phyloP scores from a whole-genome alignment of 805 yeast species.

The Candida methanosorbosa region DNA sequence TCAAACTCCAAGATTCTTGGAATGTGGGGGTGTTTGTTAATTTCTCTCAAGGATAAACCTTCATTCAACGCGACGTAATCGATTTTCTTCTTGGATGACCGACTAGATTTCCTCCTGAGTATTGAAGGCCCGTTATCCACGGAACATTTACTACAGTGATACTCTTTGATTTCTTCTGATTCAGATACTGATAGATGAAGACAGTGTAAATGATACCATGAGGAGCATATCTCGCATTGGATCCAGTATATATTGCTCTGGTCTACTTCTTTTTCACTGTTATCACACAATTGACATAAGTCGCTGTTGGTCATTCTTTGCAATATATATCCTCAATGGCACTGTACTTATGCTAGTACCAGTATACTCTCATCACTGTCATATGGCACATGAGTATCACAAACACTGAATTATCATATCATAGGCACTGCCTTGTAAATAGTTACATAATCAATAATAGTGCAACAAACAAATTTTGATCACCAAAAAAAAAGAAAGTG shows the following conservation, averaged over 20 bases:
- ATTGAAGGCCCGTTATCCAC: constrained; percentile 39
- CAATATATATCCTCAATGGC: too few species aligned
- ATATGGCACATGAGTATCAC: too few species aligned
- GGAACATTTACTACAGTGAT: constrained; percentile 48
- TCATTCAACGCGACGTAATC: constrained; percentile 77
- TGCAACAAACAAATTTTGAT: too few species aligned
- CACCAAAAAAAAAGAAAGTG: too few species aligned
- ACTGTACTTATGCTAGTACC: too few species aligned
- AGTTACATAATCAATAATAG: too few species aligned
- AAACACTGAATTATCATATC: too few species aligned
- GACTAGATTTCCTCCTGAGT: constrained; percentile 41
- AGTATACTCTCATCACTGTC: too few species aligned
- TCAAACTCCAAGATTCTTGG: constrained; percentile 22
- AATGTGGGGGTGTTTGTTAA: constrained; percentile 53
- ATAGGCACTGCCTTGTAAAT: too few species aligned
- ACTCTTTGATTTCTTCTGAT: constrained; percentile 32
- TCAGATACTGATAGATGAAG: constrained; percentile 27
- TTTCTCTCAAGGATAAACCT: constrained; percentile 47
- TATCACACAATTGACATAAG: constrained; percentile 13
- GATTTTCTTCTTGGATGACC: constrained; percentile 42
- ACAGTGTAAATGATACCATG: constrained; percentile 51
- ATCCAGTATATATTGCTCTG: constrained; percentile 35
- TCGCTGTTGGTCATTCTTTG: not conserved
- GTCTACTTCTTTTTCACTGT: constrained; percentile 5
- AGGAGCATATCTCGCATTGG: constrained; percentile 44